These are phyloP conservation scores for Cercospora sp. DNA, from an alignment of 2,329 filamentous ascomycete genomes.

Conservation along the genomic window DNA sequence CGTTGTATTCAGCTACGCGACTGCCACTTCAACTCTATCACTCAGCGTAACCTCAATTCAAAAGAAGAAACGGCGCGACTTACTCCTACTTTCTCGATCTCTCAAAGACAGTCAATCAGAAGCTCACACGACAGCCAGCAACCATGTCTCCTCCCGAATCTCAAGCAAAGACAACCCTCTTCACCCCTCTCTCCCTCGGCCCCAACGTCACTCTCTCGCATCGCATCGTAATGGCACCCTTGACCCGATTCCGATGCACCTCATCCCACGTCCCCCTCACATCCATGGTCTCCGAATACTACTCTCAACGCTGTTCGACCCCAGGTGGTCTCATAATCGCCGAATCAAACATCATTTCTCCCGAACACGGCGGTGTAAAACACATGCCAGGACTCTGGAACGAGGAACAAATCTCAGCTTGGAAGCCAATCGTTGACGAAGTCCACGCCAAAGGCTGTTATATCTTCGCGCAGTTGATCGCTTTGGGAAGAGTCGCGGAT, in stretches of 20 bases:
- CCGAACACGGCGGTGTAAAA: conserved; percentile 33
- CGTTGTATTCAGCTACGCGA: neutral
- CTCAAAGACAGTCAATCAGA: neutral
- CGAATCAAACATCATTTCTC: conserved; percentile 41
- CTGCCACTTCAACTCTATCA: neutral
- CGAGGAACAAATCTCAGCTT: conserved; percentile 49
- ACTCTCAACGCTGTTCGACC: conserved; percentile 36
- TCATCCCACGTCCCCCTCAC: conserved; percentile 6
- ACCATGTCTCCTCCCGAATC: conserved; percentile 6
- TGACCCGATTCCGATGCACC: conserved; percentile 4
- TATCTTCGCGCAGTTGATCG: conserved; percentile 51
- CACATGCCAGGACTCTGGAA: conserved; percentile 34
- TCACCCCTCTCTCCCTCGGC: conserved; percentile 9
- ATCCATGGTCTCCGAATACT: conserved; percentile 34
- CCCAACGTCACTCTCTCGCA: neutral
- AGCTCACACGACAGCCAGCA: conserved; percentile 1
- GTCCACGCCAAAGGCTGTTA: conserved; percentile 54
- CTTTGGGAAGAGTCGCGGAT: conserved; percentile 52
- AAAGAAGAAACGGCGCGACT: neutral
- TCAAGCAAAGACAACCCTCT: neutral
- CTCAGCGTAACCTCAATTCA: neutral
- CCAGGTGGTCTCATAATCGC: conserved; percentile 38
- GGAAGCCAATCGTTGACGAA: conserved; percentile 54
- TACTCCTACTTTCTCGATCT: neutral
- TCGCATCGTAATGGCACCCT: conserved; percentile 11